Evolutionary conservation across 345 rosid genomes (phyloP).

Genomic region (Camelina sativa): DNA sequence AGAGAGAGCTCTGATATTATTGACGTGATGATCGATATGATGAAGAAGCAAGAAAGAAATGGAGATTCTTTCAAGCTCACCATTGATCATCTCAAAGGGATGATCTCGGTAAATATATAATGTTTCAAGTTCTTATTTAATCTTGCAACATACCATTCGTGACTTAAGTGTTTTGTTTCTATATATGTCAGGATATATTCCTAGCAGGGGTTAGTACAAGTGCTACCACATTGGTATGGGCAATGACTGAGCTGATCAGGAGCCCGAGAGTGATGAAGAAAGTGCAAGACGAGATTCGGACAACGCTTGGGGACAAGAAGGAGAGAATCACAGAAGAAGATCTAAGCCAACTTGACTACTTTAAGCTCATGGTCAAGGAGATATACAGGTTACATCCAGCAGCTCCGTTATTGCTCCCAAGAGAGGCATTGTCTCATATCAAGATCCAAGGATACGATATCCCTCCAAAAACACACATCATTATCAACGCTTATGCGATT

Average conservation of each 20-base stretch:
- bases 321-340: conserved; percentile 46
- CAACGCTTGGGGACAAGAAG: conserved; percentile 30
- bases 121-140: too few species aligned
- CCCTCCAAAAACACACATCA: conserved; percentile 41
- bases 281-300: conserved; percentile 49
- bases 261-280: conserved; percentile 48
- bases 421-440: conserved; percentile 48
- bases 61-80: conserved; percentile 34
- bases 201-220: conserved; percentile 51
- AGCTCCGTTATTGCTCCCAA: conserved; percentile 49
- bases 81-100: conserved; percentile 51
- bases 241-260: conserved; percentile 49
- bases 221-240: conserved; percentile 47
- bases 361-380: conserved; percentile 58
- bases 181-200: conserved; percentile 45
- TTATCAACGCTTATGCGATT: conserved; percentile 54
- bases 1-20: conserved; percentile 46
- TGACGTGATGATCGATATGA: conserved; percentile 48
- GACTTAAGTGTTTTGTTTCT: neutral
- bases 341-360: conserved; percentile 44
- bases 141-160: too few species aligned
- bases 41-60: conserved; percentile 38
- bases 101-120: conserved; percentile 45
- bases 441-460: conserved; percentile 51
- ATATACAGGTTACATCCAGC: conserved; percentile 60